Conservation (phyloP, 2,329 filamentous ascomycete genomes). For the Neofusicoccum kwambonambiense region DNA sequence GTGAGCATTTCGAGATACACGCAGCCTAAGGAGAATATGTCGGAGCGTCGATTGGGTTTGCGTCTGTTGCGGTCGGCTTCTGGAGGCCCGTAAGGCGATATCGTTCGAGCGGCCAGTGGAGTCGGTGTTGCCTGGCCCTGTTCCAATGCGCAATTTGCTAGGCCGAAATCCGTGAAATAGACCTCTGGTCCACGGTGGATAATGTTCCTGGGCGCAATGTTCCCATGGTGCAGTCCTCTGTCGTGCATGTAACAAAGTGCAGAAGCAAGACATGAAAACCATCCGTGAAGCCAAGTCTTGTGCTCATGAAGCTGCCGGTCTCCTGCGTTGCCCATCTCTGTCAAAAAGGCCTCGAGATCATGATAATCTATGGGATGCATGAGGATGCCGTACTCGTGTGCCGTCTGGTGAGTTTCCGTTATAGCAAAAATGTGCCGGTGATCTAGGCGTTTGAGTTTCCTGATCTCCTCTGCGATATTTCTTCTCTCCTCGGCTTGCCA, state of each 20-base stretch:
- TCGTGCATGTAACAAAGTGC: constrained; percentile 10
- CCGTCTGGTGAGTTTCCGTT: background rate
- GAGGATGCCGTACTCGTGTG: background rate
- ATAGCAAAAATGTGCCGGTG: background rate
- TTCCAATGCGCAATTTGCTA: background rate
- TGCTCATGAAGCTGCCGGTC: background rate
- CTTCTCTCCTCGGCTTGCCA: background rate
- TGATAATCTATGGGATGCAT: background rate
- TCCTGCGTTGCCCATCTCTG: background rate
- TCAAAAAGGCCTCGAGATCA: background rate
- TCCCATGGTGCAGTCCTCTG: background rate
- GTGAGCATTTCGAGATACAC: constrained; percentile 18
- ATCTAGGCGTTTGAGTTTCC: background rate
- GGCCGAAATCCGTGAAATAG: constrained; percentile 14
- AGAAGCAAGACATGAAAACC: constrained; percentile 2
- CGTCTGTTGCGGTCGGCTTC: background rate
- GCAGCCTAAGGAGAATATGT: constrained; percentile 16
- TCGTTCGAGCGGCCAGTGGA: background rate
- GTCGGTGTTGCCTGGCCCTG: too few relatives aligned
- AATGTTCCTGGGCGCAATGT: constrained; percentile 13
- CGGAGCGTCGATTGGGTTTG: background rate
- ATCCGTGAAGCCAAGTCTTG: constrained; percentile 2
- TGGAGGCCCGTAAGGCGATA: background rate
- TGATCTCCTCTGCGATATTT: background rate
- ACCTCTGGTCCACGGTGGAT: constrained; percentile 12